Evolutionary conservation across 1,284 basidiomycete species (phyloP).

Genomic region (Agroathelia rolfsii): DNA sequence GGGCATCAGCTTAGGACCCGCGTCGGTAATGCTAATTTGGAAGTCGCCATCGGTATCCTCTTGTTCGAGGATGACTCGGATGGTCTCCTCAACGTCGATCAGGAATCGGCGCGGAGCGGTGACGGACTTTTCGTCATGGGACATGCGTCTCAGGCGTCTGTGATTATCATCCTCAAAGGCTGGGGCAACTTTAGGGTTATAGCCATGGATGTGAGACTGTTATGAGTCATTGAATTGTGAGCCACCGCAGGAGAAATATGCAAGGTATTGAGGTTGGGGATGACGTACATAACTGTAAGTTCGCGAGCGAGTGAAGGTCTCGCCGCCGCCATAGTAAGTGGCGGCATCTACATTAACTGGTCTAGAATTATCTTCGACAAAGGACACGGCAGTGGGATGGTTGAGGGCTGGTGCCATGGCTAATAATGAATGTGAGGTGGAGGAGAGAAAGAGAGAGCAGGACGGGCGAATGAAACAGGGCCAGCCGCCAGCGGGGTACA

Average conservation of each 20-base stretch:
- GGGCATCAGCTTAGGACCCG: conserved; percentile 92
- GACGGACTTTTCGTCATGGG: conserved; percentile 76
- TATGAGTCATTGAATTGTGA: too few species aligned
- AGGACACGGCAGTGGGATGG: conserved; percentile 55
- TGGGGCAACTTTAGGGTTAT: conserved; percentile 55
- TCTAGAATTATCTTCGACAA: conserved; percentile 47
- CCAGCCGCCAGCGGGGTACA: too few species aligned
- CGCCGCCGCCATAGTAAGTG: conserved; percentile 75
- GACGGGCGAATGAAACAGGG: too few species aligned
- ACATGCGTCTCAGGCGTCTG: conserved; percentile 64
- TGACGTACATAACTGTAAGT: conserved; percentile 74
- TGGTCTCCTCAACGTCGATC: conserved; percentile 98
- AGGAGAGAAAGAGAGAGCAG: too few species aligned
- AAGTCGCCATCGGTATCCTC: conserved; percentile 98
- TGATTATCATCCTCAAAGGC: conserved; percentile 71
- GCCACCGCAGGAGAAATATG: conserved; percentile 10
- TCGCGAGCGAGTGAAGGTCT: conserved; percentile 67
- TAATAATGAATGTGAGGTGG: too few species aligned
- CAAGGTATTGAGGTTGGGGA: conserved; percentile 8
- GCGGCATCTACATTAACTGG: conserved; percentile 61
- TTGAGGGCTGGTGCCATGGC: conserved; percentile 24
- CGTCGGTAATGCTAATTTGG: conserved; percentile 93
- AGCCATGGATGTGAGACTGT: conserved; percentile 59
- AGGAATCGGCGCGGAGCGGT: conserved; percentile 77
- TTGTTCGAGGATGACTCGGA: conserved; percentile 91